Conservation (phyloP, 2,329 filamentous ascomycete genomes). For the Emmonsiellopsis sp. region DNA sequence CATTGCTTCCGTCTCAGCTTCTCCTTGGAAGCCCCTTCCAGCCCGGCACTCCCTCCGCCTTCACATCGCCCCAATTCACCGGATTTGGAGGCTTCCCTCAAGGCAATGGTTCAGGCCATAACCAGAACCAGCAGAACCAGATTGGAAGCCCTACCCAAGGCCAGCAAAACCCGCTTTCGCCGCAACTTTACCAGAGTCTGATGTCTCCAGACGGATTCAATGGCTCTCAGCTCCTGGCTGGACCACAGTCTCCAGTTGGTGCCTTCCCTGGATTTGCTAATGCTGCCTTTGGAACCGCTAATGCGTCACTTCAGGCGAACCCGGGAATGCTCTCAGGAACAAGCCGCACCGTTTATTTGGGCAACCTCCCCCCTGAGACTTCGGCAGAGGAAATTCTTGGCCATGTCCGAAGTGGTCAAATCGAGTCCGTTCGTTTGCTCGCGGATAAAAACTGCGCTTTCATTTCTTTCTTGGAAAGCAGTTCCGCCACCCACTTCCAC, state of each 20-base stretch:
- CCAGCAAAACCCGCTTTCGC: slow-evolving; percentile 57
- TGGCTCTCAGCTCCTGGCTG: slow-evolving; percentile 67
- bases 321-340: slow-evolving; percentile 80
- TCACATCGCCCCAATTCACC: slow-evolving; percentile 86
- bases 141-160: slow-evolving; percentile 67
- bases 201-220: slow-evolving; percentile 79
- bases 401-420: slow-evolving; percentile 93
- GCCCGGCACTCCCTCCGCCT: slow-evolving; percentile 81
- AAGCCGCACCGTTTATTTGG: slow-evolving; percentile 92
- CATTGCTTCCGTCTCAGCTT: slow-evolving; percentile 85
- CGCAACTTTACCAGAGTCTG: slow-evolving; percentile 73
- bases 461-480: slow-evolving; percentile 96
- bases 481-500: slow-evolving; percentile 97
- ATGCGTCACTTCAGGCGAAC: slow-evolving; percentile 64
- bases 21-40: slow-evolving; percentile 95
- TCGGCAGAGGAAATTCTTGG: slow-evolving; percentile 92
- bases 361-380: slow-evolving; percentile 97
- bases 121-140: slow-evolving; percentile 50
- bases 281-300: slow-evolving; percentile 51
- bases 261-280: slow-evolving; percentile 58
- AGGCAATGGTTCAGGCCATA: slow-evolving; percentile 42
- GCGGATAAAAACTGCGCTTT: slow-evolving; percentile 99
- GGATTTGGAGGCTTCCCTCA: slow-evolving; percentile 69
- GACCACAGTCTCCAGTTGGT: slow-evolving; percentile 75
- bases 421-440: slow-evolving; percentile 93